Conservation (phyloP, 441 rosid species). For the Dalechampia spathulata region DNA sequence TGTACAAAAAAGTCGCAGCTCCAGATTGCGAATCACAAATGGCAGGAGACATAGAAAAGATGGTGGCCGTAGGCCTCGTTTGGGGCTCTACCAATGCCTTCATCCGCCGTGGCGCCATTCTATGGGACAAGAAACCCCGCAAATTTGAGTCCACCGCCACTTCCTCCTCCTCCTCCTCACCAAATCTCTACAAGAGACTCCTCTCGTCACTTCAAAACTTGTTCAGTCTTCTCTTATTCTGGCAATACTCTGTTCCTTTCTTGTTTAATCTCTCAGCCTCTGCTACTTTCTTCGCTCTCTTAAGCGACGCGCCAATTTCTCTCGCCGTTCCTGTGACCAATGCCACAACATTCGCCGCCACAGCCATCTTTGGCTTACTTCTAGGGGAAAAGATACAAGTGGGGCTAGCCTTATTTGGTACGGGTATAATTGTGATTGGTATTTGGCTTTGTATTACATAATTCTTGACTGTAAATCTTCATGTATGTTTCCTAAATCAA, state of each 20-base stretch:
- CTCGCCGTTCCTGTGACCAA: slow-evolving; percentile 87
- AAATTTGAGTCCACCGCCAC: too few relatives aligned
- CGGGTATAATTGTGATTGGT: slow-evolving; percentile 58
- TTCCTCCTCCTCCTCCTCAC: slow-evolving; percentile 1
- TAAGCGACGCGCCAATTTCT: slow-evolving; percentile 65
- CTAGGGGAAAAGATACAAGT: slow-evolving; percentile 68
- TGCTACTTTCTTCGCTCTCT: slow-evolving; percentile 74
- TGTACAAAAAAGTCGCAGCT: not conserved
- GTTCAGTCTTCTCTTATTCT: slow-evolving; percentile 59
- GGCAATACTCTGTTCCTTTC: slow-evolving; percentile 91
- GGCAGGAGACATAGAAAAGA: slow-evolving; percentile 63
- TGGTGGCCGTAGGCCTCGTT: slow-evolving; percentile 73
- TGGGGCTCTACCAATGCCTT: slow-evolving; percentile 96
- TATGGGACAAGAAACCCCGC: slow-evolving; percentile 48
- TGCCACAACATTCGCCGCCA: slow-evolving; percentile 87
- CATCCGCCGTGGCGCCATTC: slow-evolving; percentile 78
- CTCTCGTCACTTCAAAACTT: slow-evolving; percentile 31
- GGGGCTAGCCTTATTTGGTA: slow-evolving; percentile 54
- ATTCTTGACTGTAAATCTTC: slow-evolving; percentile 11
- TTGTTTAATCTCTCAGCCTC: slow-evolving; percentile 78
- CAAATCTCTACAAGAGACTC: slow-evolving; percentile 31
- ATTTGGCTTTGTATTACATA: slow-evolving; percentile 65
- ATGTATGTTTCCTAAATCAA: too few relatives aligned
- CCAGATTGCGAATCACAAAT: slow-evolving; percentile 8
- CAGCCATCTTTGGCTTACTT: slow-evolving; percentile 62